Percentiles rank a stretch among this genome's conserved stretches.
phyloP scores from a whole-genome alignment of 106 monocot species.

The Hemerocallis citrina region DNA sequence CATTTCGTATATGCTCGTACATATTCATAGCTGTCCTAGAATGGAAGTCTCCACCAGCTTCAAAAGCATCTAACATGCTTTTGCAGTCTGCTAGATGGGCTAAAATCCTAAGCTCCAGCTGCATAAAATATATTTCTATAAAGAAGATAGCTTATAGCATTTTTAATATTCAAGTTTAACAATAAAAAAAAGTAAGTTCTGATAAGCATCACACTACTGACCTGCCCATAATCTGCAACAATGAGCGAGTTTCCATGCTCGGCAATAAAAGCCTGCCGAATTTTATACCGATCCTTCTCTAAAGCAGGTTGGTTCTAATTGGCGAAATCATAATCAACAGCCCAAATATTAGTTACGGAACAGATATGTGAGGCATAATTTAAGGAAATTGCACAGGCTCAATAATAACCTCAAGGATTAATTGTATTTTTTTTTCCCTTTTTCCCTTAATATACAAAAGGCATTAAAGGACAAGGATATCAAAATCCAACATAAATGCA shows the following conservation, averaged over 20 bases:
- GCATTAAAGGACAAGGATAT: constrained; percentile 1
- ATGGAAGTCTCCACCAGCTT: constrained; percentile 97
- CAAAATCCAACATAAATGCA: not conserved
- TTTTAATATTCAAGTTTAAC: not conserved
- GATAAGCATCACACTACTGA: constrained; percentile 6
- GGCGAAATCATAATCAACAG: not conserved
- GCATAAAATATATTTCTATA: not conserved
- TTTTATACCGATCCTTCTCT: constrained; percentile 98
- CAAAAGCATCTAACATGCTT: constrained; percentile 94
- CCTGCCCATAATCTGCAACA: constrained; percentile 99
- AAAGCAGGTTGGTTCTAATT: constrained; percentile 93
- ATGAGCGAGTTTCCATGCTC: constrained; percentile 81
- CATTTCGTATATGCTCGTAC: constrained; percentile 70
- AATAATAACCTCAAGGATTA: no score
- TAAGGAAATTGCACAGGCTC: not conserved
- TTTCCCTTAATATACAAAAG: no score
- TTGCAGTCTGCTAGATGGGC: constrained; percentile 88
- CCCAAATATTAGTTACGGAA: not conserved
- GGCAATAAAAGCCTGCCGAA: constrained; percentile 95
- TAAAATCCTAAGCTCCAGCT: constrained; percentile 97
- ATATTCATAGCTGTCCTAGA: constrained; percentile 99
- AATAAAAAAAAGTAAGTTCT: not conserved
- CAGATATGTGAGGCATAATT: not conserved
- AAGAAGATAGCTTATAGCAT: not conserved
- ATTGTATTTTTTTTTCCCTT: no score